Percentiles rank a stretch among this genome's conserved stretches.
These are phyloP conservation scores for Logfia minima DNA, from an alignment of 129 eudicot species.

Conservation along the genomic window DNA sequence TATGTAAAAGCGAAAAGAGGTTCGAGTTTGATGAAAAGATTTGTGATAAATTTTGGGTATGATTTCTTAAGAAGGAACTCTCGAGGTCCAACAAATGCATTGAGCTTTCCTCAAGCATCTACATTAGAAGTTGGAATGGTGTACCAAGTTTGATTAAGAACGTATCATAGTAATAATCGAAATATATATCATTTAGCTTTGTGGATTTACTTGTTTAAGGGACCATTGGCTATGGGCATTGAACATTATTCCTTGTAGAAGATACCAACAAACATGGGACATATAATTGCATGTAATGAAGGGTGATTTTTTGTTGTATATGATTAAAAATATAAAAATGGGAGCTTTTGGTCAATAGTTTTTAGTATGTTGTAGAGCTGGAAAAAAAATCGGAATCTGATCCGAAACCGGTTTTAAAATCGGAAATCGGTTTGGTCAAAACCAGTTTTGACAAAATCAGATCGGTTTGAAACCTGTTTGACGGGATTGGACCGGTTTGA, in stretches of 20 bases:
- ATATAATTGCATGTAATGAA: slow-evolving; percentile 32
- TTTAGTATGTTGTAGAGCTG: too few relatives aligned
- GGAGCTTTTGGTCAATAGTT: too few relatives aligned
- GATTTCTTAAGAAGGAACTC: slow-evolving; percentile 81
- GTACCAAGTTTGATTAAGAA: slow-evolving; percentile 52
- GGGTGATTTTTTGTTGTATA: slow-evolving; percentile 30
- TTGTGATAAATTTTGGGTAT: slow-evolving; percentile 62
- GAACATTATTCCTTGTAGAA: slow-evolving; percentile 7
- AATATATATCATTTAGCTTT: neutral
- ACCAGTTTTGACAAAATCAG: too few relatives aligned
- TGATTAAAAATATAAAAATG: neutral
- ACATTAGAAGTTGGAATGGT: slow-evolving; percentile 87
- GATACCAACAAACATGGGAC: slow-evolving; percentile 7
- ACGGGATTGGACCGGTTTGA: too few relatives aligned
- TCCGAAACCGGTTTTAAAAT: too few relatives aligned
- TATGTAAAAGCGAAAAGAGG: slow-evolving; percentile 71
- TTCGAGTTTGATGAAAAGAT: slow-evolving; percentile 61
- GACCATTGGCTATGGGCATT: neutral
- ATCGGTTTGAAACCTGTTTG: too few relatives aligned
- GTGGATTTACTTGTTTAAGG: neutral
- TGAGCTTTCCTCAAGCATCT: slow-evolving; percentile 72
- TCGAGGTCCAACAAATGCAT: slow-evolving; percentile 54
- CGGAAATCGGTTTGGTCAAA: too few relatives aligned
- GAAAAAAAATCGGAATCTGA: too few relatives aligned
- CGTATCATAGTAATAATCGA: neutral